Evolutionary conservation across 768 basidiomycete species (phyloP), one percentile per base, ranked within the genome.

Genomic region (Auriscalpium vulgare): DNA sequence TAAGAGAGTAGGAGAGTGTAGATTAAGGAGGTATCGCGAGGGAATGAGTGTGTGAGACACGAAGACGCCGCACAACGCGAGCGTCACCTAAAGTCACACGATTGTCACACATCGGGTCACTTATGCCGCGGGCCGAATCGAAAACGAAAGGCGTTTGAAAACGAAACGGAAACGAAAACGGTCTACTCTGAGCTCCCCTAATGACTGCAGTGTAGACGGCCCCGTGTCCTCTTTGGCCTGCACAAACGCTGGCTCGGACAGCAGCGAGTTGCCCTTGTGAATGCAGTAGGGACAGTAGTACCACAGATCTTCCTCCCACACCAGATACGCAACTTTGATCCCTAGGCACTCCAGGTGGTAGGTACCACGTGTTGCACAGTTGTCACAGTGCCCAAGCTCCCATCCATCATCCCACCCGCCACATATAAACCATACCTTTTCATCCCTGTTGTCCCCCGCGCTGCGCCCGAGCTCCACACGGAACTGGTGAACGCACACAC

Each of bases 261-360:
- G 59, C 23, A 10, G 60, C 61, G 55, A 8, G 47, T 10, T 36
- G 73, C 72, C 46, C 21, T 21, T 21, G 21, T 21, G 21, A 34
- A 79, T 65, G 62, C 89, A 83, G 57, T 74, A 71, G 52, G 73
- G 67, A 68, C 88, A 87, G 68, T 78, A 87, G 68, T 78, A 92
- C 89, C 90, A 93, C 1, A 82, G 82, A 62, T 90, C 88, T 62
- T 90, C 87, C 64, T 88, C 87, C 50, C 70, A 78, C 8, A 87
- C 90, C 16, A 91, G 73, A 51, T 89, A 83, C 10, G 76, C 69
- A 37, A 81, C 76, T 61, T 70, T 71, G 62, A 91, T 86, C 51
- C 88, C 89, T 38, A 92, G 83, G 68, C 90, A 93, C 45, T 80
- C 71, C 36, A 90, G 75, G 69, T 93, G 90, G 65, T 87, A 91